These are phyloP conservation scores for Cymbidium sinense DNA, from an alignment of 106 monocot species.

Conservation along the genomic window DNA sequence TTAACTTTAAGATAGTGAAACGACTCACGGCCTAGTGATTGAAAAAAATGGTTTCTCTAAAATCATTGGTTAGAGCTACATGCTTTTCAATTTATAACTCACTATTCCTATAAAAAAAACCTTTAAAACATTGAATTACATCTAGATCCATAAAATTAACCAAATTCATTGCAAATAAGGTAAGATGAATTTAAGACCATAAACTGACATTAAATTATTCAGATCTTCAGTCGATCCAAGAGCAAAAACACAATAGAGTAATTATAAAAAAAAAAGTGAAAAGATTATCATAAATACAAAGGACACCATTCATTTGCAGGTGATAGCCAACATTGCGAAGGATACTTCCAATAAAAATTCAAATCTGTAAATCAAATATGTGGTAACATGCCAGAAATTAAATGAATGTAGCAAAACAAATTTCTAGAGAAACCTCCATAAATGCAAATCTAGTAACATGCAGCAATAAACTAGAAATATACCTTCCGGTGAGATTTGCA, in stretches of 20 bases:
- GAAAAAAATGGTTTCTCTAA: no score
- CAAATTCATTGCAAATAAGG: background rate
- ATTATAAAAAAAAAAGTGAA: background rate
- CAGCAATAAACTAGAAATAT: background rate
- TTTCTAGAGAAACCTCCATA: background rate
- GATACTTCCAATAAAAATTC: background rate
- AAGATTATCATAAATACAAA: background rate
- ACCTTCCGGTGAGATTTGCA: conserved; percentile 78
- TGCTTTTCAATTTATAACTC: no score
- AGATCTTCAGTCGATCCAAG: background rate
- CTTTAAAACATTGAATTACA: background rate
- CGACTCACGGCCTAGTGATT: no score
- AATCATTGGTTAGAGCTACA: no score
- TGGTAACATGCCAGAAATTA: background rate
- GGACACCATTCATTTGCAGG: background rate
- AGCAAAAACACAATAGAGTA: background rate
- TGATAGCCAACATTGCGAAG: background rate
- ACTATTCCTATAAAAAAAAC: no score
- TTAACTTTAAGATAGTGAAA: background rate
- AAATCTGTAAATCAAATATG: background rate
- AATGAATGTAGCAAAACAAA: background rate
- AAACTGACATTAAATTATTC: background rate
- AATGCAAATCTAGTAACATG: background rate
- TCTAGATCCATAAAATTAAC: background rate
- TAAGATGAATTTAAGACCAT: background rate